Evolutionary conservation across 805 yeast species (phyloP), one percentile per base, ranked within the genome.

Genomic region (Alloascoidea hylecoeti): DNA sequence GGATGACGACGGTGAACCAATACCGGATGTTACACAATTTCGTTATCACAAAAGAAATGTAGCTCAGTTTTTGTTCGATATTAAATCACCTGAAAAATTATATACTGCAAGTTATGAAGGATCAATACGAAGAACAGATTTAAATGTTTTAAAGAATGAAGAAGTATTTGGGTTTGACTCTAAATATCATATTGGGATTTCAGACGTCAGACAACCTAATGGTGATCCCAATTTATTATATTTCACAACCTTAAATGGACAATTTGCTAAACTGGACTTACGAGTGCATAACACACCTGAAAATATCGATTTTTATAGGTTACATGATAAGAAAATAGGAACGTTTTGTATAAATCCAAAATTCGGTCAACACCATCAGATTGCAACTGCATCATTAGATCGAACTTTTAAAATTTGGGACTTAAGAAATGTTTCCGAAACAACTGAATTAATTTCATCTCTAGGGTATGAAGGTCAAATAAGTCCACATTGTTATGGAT

Each of bases 241-340:
- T 49, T 68, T 81, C 50, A 72, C 95, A 0, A 86, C 97, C 0
- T 60, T 89, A 37, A 64, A 69, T 3, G 98, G 98, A 2, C 77
- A 77, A 41, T 79, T 89, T 53, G 75, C 82, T 15, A 66, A 63
- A n/a, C 66, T 78, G 42, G 97, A 89, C 53, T 39, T 75, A 9
- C 63, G 98, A 44, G 56, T 63, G 14, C 48, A 49, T 19, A 64
- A 65, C 36, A 62, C 60, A 41, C 45, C 56, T 2, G 47, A 48
- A 19, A 36, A 36, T 15, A 15, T 32, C 13, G 38, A 23, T 42
- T 49, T 3, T n/a, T 60, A 67, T 34, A 64, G 94, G 44, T 55
- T 88, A 13, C 84, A 88, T 41, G 94, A 83, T 49, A 88, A 89
- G 52, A 92, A 92, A 52, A 88, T 92, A 40, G 97, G 97, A 0